phyloP scores from a whole-genome alignment of 2,329 filamentous ascomycete genomes.

The Colletotrichum viniferum region DNA sequence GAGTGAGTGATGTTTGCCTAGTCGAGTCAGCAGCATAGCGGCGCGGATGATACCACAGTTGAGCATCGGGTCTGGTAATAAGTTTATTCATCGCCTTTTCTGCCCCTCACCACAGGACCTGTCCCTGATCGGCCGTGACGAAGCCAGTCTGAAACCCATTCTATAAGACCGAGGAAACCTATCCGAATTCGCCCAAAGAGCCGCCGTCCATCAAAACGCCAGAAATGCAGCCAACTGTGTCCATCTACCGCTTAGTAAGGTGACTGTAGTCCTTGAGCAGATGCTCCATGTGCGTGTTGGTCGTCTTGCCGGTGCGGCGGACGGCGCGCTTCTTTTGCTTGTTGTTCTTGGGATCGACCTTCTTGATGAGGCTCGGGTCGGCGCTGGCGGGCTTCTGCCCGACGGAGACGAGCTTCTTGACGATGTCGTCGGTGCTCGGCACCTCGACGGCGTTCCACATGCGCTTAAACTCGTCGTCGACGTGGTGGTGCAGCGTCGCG shows the following conservation, averaged over 20 bases:
- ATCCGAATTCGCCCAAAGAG: neutral
- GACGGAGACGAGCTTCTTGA: constrained; percentile 75
- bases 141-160: neutral
- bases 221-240: neutral
- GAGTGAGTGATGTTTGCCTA: neutral
- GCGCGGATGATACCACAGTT: neutral
- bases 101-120: neutral
- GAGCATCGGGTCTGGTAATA: neutral
- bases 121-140: neutral
- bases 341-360: constrained; percentile 65
- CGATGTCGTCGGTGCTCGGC: constrained; percentile 77
- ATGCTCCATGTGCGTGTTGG: constrained; percentile 85
- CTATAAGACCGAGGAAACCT: constrained; percentile 8
- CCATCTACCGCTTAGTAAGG: constrained; percentile 42
- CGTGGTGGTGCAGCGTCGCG: constrained; percentile 72
- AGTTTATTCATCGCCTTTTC: neutral
- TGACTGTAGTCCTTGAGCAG: constrained; percentile 76
- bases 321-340: constrained; percentile 72
- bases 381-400: constrained; percentile 86
- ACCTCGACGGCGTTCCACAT: constrained; percentile 85
- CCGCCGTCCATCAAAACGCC: neutral
- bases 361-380: constrained; percentile 65
- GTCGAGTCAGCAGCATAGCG: neutral
- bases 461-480: constrained; percentile 82
- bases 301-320: constrained; percentile 78